These are phyloP conservation scores for Alternaria sp. DNA, from an alignment of 2,329 filamentous ascomycete species.

Conservation along the genomic window DNA sequence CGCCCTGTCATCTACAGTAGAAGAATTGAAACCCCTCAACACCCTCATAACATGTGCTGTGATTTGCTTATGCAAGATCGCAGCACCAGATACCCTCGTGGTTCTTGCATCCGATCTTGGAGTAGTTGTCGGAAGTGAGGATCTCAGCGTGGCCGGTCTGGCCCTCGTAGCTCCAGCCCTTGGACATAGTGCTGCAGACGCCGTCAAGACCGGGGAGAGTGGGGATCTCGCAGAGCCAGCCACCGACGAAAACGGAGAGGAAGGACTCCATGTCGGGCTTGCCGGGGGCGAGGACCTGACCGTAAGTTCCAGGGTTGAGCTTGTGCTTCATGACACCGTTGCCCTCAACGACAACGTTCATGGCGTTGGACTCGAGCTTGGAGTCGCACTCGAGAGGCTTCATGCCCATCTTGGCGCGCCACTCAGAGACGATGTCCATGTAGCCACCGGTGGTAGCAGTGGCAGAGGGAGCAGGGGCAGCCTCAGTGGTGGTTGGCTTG, in stretches of 20 bases:
- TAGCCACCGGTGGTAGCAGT: constrained; percentile 30
- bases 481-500: constrained; percentile 10
- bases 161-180: constrained; percentile 42
- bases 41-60: neutral
- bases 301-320: constrained; percentile 40
- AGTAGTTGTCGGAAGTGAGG: constrained; percentile 35
- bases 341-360: constrained; percentile 31
- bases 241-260: constrained; percentile 43
- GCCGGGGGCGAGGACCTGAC: constrained; percentile 43
- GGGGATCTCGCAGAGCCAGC: constrained; percentile 48
- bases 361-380: constrained; percentile 39
- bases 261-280: constrained; percentile 27
- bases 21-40: constrained; percentile 8
- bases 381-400: constrained; percentile 23
- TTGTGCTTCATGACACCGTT: constrained; percentile 45
- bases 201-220: constrained; percentile 34
- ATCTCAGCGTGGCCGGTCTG: constrained; percentile 47
- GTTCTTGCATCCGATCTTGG: constrained; percentile 41
- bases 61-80: constrained; percentile 39
- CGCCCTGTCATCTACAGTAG: constrained; percentile 20
- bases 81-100: constrained; percentile 41
- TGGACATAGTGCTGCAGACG: constrained; percentile 31
- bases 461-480: constrained; percentile 16
- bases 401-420: constrained; percentile 41
- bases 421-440: constrained; percentile 37